phyloP scores from a whole-genome alignment of 768 basidiomycete genomes.

The Phylloporus rhodoxanthus region DNA sequence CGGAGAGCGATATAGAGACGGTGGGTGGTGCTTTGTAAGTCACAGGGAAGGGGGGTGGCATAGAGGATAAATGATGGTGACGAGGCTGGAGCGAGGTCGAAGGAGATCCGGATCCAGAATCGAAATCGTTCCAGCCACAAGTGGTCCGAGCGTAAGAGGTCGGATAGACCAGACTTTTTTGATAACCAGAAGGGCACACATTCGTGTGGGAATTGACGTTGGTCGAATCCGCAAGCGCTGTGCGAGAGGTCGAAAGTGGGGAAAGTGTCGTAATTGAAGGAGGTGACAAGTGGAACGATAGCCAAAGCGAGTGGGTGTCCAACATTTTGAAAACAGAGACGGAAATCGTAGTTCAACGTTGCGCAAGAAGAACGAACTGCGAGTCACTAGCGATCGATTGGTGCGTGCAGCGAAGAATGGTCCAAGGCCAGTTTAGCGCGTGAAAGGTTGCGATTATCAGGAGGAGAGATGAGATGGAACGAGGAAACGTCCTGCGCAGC shows the following conservation, averaged over 20 bases:
- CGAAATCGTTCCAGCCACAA: slow-evolving; percentile 9
- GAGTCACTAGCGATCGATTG: slow-evolving; percentile 4
- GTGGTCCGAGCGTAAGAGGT: slow-evolving; percentile 15
- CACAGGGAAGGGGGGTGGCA: slow-evolving; percentile 16
- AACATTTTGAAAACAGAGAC: slow-evolving; percentile 14
- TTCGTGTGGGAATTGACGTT: slow-evolving; percentile 12
- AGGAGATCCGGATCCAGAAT: not conserved
- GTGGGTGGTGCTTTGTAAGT: slow-evolving; percentile 35
- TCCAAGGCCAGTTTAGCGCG: slow-evolving; percentile 4
- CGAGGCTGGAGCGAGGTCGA: slow-evolving; percentile 3
- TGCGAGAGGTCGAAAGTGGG: slow-evolving; percentile 8
- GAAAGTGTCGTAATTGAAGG: not conserved
- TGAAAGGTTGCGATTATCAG: slow-evolving; percentile 22
- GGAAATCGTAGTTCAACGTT: not conserved
- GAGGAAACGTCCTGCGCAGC: slow-evolving; percentile 27
- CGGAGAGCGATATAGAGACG: slow-evolving; percentile 35
- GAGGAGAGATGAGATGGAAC: slow-evolving; percentile 18
- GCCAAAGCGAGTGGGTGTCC: slow-evolving; percentile 8
- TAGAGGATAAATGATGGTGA: slow-evolving; percentile 1
- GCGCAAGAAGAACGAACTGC: slow-evolving; percentile 9
- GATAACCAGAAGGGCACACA: not conserved
- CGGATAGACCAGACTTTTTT: slow-evolving; percentile 13
- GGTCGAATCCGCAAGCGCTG: slow-evolving; percentile 24
- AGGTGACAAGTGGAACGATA: not conserved
- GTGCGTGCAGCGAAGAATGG: slow-evolving; percentile 6